phyloP scores from a whole-genome alignment of 2,329 filamentous ascomycete genomes.

The Pseudodiploospora longispora region DNA sequence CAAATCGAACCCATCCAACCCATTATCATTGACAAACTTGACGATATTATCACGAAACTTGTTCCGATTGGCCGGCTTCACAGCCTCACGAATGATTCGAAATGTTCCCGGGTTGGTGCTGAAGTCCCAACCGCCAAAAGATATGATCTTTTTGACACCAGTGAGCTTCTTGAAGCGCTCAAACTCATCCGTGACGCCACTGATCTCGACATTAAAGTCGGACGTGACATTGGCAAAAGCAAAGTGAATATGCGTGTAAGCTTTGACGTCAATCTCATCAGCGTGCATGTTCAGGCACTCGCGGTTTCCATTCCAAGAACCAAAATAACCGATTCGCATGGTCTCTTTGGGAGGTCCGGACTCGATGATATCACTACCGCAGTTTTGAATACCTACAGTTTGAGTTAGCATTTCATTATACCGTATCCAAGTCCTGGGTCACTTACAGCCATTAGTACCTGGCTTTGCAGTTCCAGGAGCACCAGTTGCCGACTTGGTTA shows the following conservation, averaged over 20 bases:
- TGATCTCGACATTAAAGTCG: conserved; percentile 10
- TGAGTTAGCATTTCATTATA: not conserved
- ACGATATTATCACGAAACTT: conserved; percentile 25
- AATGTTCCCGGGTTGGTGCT: conserved; percentile 15
- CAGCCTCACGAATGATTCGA: conserved; percentile 15
- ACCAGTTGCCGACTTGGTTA: not conserved
- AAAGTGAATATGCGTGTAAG: conserved; percentile 16
- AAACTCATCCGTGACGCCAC: conserved; percentile 15
- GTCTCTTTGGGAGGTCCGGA: conserved; percentile 4
- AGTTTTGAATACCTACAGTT: conserved; percentile 14
- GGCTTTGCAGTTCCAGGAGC: conserved; percentile 3
- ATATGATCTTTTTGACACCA: conserved; percentile 18
- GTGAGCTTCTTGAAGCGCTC: conserved; percentile 14
- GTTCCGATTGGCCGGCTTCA: conserved; percentile 21
- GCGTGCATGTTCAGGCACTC: conserved; percentile 7
- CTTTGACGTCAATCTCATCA: conserved; percentile 11
- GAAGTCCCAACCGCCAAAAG: conserved; percentile 21
- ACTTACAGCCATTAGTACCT: conserved; percentile 1
- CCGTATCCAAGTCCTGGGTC: not conserved
- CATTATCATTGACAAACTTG: conserved; percentile 27
- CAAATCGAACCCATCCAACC: conserved; percentile 30
- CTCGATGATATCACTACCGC: conserved; percentile 13
- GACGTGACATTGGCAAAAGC: conserved; percentile 24
- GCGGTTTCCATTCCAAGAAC: conserved; percentile 8
- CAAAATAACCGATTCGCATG: conserved; percentile 16